A percentile compares a stretch with the other conserved stretches of the same genome.
Conservation (phyloP, 2,329 filamentous ascomycete genomes). For the Davidsoniella neocaledoniae region DNA sequence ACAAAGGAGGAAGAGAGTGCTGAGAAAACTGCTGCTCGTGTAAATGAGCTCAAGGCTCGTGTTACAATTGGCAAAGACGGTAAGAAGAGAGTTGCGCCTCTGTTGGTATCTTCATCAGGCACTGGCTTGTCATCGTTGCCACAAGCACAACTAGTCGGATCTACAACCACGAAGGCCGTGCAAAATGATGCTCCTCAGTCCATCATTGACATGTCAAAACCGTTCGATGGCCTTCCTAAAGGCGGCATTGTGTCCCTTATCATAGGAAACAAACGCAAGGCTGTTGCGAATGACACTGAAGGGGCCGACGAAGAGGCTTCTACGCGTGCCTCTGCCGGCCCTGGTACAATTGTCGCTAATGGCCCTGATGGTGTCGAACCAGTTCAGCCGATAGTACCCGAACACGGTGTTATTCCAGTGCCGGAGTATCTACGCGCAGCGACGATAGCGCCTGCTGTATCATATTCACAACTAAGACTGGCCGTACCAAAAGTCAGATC, state of each 20-base stretch:
- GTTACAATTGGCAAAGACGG: conserved; percentile 94
- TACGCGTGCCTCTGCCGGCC: conserved; percentile 45
- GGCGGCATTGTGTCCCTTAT: conserved; percentile 75
- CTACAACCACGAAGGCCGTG: conserved; percentile 43
- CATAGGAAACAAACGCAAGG: conserved; percentile 84
- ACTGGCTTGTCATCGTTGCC: conserved; percentile 77
- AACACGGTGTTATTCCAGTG: conserved; percentile 46
- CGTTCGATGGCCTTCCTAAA: conserved; percentile 80
- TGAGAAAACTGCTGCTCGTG: conserved; percentile 36
- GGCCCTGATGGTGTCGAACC: conserved; percentile 61
- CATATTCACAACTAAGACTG: conserved; percentile 67
- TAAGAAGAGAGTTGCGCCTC: conserved; percentile 84
- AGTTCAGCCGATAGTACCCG: conserved; percentile 43
- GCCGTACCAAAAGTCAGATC: conserved; percentile 75
- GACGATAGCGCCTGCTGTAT: conserved; percentile 64
- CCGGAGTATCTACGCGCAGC: conserved; percentile 81
- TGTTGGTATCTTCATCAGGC: conserved; percentile 80
- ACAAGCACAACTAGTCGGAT: conserved; percentile 71
- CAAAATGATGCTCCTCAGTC: conserved; percentile 63
- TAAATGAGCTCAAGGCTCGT: conserved; percentile 60
- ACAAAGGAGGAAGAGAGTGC: conserved; percentile 27
- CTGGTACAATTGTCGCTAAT: conserved; percentile 59
- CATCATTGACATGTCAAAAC: conserved; percentile 78
- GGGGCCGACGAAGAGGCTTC: conserved; percentile 46
- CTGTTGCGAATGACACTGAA: conserved; percentile 50